phyloP scores from a whole-genome alignment of 2,329 filamentous ascomycete genomes.

The Clarireedia hainanense region DNA sequence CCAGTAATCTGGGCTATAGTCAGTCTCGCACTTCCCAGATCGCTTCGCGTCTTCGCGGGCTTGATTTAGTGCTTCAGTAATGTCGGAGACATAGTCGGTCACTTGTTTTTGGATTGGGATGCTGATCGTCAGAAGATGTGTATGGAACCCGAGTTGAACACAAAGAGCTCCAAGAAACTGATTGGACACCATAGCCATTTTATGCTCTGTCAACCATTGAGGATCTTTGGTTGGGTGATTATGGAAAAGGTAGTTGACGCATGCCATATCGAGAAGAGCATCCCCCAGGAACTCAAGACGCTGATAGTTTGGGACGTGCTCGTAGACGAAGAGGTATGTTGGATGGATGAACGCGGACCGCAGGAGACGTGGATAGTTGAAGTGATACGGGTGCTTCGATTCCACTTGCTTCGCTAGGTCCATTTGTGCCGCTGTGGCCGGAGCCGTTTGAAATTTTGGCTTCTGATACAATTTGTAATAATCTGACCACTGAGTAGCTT shows the following conservation, averaged over 20 bases:
- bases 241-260: slow-evolving; percentile 74
- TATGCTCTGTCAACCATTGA: slow-evolving; percentile 97
- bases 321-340: slow-evolving; percentile 67
- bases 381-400: slow-evolving; percentile 49
- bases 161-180: slow-evolving; percentile 81
- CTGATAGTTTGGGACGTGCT: slow-evolving; percentile 81
- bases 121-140: slow-evolving; percentile 55
- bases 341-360: slow-evolving; percentile 84
- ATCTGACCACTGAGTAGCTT: slow-evolving; percentile 60
- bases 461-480: slow-evolving; percentile 63
- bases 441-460: slow-evolving; percentile 61
- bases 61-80: slow-evolving; percentile 44
- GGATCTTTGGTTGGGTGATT: slow-evolving; percentile 73
- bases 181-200: slow-evolving; percentile 99
- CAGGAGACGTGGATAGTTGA: slow-evolving; percentile 67
- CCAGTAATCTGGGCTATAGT: slow-evolving; percentile 62
- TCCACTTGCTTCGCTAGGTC: slow-evolving; percentile 62
- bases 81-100: slow-evolving; percentile 47
- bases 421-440: slow-evolving; percentile 56
- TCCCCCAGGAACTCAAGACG: slow-evolving; percentile 89
- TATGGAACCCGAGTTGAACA: slow-evolving; percentile 70
- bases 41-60: slow-evolving; percentile 27
- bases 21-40: slow-evolving; percentile 29
- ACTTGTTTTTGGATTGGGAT: slow-evolving; percentile 38
- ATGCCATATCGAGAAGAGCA: slow-evolving; percentile 76